Evolutionary conservation across 306 rosid genomes (phyloP).

Genomic region (Gastrolobium villosum): DNA sequence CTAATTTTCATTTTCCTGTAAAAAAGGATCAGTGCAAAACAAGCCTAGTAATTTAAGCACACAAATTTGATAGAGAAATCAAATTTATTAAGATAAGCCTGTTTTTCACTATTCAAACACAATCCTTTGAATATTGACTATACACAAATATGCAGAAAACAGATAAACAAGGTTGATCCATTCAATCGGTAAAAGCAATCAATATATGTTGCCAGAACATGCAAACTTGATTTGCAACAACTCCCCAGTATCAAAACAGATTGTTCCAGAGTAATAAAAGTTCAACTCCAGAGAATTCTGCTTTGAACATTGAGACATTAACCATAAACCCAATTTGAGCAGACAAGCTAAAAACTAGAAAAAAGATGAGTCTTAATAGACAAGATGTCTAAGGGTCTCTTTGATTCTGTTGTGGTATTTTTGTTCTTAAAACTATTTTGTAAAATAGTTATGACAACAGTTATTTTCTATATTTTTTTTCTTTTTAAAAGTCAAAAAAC

Average conservation of each 20-base stretch:
- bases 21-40: neutral
- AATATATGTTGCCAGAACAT: constrained; percentile 10
- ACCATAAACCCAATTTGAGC: constrained; percentile 10
- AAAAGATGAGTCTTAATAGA: constrained; percentile 5
- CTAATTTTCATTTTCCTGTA: neutral
- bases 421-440: no score
- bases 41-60: neutral
- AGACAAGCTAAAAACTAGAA: neutral
- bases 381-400: constrained; percentile 21
- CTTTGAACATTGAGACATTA: constrained; percentile 5
- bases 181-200: constrained; percentile 9
- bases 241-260: neutral
- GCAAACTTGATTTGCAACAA: constrained; percentile 25
- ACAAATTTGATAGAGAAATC: neutral
- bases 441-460: no score
- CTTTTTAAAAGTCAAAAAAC: no score
- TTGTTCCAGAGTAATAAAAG: neutral
- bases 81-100: neutral
- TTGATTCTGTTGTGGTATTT: no score
- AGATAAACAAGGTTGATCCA: neutral
- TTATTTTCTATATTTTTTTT: no score
- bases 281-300: neutral
- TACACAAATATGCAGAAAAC: neutral
- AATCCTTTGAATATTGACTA: constrained; percentile 5
- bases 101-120: neutral